Evolutionary conservation across 2,329 filamentous ascomycete genomes (phyloP).

Genomic region (Nemania diffusa): DNA sequence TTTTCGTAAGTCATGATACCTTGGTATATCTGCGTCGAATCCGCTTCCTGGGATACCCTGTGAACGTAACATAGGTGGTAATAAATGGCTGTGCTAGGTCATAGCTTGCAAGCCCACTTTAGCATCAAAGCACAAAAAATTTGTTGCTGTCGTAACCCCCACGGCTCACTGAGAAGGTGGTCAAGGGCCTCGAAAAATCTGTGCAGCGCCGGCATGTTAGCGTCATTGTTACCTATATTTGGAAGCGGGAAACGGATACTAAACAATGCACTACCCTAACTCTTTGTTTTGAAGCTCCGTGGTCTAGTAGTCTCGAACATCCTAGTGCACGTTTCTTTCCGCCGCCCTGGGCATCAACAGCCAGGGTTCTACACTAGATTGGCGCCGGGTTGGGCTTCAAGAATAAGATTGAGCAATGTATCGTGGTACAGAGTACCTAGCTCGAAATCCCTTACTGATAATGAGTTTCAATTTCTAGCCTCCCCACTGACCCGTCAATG

Average conservation of each 20-base stretch:
- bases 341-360: slow-evolving; percentile 21
- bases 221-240: slow-evolving; percentile 23
- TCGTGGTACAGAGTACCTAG: neutral
- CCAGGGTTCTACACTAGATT: neutral
- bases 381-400: slow-evolving; percentile 29
- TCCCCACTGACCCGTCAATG: slow-evolving; percentile 9
- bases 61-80: neutral
- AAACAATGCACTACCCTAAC: neutral
- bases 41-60: neutral
- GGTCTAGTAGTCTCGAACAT: slow-evolving; percentile 11
- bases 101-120: slow-evolving; percentile 6
- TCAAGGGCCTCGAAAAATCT: slow-evolving; percentile 4
- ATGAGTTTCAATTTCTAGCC: slow-evolving; percentile 11
- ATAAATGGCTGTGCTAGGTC: neutral
- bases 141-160: slow-evolving; percentile 4
- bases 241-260: slow-evolving; percentile 11
- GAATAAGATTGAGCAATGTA: slow-evolving; percentile 23
- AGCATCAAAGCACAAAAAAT: slow-evolving; percentile 9
- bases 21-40: neutral
- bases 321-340: neutral
- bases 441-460: slow-evolving; percentile 6
- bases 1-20: neutral
- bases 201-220: slow-evolving; percentile 4
- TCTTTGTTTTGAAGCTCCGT: neutral
- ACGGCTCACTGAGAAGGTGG: neutral